These are phyloP conservation scores for Neurospora sp. DNA, from an alignment of 2,329 filamentous ascomycete genomes.

Conservation along the genomic window DNA sequence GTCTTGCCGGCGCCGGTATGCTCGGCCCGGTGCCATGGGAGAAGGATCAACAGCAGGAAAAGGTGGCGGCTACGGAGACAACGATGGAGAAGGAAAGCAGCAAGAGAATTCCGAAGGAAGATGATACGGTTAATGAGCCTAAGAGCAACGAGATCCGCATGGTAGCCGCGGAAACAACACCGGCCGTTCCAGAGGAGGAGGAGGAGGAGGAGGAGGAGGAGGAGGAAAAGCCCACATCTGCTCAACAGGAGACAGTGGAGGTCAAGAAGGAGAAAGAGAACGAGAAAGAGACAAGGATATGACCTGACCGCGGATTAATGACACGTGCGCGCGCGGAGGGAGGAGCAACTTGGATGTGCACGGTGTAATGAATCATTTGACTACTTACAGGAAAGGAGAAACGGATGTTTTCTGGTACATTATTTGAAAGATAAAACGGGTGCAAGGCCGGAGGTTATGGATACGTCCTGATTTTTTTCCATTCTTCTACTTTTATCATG, in stretches of 20 bases:
- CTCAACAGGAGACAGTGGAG: not conserved
- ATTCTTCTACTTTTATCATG: not conserved
- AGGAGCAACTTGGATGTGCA: not conserved
- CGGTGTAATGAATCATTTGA: not conserved
- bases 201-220: not conserved
- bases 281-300: not conserved
- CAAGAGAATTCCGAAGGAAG: not conserved
- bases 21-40: not conserved
- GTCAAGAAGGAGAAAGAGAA: not conserved
- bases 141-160: not conserved
- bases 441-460: not conserved
- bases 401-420: too few species aligned
- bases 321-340: not conserved
- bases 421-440: not conserved
- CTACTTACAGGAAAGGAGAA: not conserved
- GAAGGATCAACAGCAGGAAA: not conserved
- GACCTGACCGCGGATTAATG: not conserved
- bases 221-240: not conserved
- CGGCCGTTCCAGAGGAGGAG: not conserved
- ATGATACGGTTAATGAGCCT: not conserved
- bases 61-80: not conserved
- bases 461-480: not conserved
- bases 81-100: not conserved
- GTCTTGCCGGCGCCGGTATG: not conserved
- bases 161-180: not conserved